Evolutionary conservation across 73 alveolate genomes (phyloP), one percentile per base, ranked within the genome.

Genomic region (Durusdinium trenchii): DNA sequence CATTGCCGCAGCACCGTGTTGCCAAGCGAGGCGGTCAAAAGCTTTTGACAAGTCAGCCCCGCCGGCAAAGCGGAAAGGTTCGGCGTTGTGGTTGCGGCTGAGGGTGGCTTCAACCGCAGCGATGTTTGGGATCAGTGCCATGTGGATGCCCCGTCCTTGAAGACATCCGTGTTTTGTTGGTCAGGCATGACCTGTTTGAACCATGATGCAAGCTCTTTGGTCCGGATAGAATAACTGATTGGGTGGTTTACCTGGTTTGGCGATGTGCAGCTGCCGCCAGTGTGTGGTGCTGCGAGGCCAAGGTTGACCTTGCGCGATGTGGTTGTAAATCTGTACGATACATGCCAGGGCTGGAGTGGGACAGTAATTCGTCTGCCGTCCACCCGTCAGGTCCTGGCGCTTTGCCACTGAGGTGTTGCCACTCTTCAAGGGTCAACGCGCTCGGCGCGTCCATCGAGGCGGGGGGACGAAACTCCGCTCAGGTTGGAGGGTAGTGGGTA

Each of bases 11-110:
- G 48, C 26, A 32, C 69, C 45, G 51, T 9, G n/a, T 6, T 20
- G 18, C 50, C 42, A 46, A 1, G 48, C 32, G 35, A 82, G 69
- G n/a, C 20, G 23, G 73, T 82, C 93, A 42, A 79, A 79, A 10
- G 90, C 90, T 46, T 79, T 79, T 5, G 60, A 20, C 28, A 82
- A 46, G 93, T 82, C 93, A 35, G 93, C 93, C 4, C 73, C 93
- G n/a, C 93, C 93, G 54, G 48, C 1, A 48, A 26, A 82, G 9
- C 73, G 40, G 0, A 52, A 48, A 9, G 23, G 62, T 26, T 3
- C n/a, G 62, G 36, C 60, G 43, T 38, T 40, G 87, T 76, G 86
- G 32, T 26, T 20, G 54, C 40, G 12, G 18, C 20, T 26, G 1
- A 16, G 61, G 40, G 23, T 20, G 64, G 64, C 64, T 32, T 79